These are phyloP conservation scores for Aeschynomene evenia DNA, from an alignment of 306 rosid genomes.

Conservation along the genomic window DNA sequence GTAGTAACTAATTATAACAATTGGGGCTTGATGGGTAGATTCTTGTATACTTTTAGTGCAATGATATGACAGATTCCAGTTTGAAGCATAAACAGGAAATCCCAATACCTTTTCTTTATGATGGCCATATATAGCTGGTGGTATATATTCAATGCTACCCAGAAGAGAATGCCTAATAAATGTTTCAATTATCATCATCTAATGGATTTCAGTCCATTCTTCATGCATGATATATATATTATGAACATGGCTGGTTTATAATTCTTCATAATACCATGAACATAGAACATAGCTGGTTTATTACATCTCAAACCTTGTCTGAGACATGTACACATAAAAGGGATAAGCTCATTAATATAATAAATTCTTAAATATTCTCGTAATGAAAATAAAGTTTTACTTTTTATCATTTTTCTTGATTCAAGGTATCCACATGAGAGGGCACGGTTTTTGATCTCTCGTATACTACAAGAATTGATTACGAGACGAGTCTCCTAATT, in stretches of 20 bases:
- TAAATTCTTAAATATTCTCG: no score
- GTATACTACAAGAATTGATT: no score
- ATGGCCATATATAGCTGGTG: no score
- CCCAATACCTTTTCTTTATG: no score
- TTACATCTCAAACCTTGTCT: not conserved
- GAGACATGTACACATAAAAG: conserved; percentile 5
- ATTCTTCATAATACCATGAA: not conserved
- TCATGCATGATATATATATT: no score
- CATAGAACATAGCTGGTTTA: not conserved
- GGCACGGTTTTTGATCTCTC: no score
- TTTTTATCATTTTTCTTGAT: no score
- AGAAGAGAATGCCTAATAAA: not conserved
- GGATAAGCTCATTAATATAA: conserved; percentile 18
- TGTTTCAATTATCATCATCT: not conserved
- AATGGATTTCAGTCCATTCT: not conserved
- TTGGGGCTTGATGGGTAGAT: not conserved
- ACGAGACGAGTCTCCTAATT: no score
- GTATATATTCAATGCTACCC: not conserved
- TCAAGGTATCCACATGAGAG: no score
- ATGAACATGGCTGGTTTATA: not conserved
- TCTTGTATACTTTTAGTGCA: not conserved
- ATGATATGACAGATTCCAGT: not conserved
- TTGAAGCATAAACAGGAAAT: not conserved
- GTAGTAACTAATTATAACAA: not conserved
- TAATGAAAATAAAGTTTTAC: no score